Evolutionary conservation across 2,329 filamentous ascomycete species (phyloP).

Genomic region (Aspergillus ibericus): DNA sequence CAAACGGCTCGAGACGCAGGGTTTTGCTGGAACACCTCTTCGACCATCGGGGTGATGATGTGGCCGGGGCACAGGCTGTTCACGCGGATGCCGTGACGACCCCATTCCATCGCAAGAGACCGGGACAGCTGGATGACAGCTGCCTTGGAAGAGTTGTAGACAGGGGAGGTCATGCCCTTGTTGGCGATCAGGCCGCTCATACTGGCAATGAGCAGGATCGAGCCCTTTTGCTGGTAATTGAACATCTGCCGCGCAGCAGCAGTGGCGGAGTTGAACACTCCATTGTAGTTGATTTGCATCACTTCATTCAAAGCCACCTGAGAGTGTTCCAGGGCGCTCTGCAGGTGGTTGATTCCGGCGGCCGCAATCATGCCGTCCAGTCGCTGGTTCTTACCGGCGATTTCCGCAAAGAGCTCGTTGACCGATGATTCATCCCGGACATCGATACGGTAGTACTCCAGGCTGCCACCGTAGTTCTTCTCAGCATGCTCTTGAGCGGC

Average conservation of each 20-base stretch:
- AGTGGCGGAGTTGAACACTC: slow-evolving; percentile 51
- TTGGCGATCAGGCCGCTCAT: slow-evolving; percentile 55
- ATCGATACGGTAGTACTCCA: slow-evolving; percentile 51
- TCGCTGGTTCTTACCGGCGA: slow-evolving; percentile 36
- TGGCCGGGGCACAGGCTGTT: slow-evolving; percentile 57
- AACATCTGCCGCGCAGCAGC: slow-evolving; percentile 52
- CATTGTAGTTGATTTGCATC: slow-evolving; percentile 52
- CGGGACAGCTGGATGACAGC: slow-evolving; percentile 54
- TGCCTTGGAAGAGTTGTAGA: slow-evolving; percentile 58
- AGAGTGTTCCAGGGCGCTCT: slow-evolving; percentile 42
- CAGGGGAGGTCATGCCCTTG: slow-evolving; percentile 44
- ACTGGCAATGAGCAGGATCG: slow-evolving; percentile 52
- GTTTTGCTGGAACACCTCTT: slow-evolving; percentile 71
- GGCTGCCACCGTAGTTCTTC: slow-evolving; percentile 37
- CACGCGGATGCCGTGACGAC: slow-evolving; percentile 52
- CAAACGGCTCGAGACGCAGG: slow-evolving; percentile 58
- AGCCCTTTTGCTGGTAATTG: slow-evolving; percentile 49
- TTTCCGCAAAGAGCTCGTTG: slow-evolving; percentile 36
- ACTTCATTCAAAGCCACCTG: slow-evolving; percentile 45
- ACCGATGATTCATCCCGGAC: slow-evolving; percentile 43
- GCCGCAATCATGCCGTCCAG: slow-evolving; percentile 46
- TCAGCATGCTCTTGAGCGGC: slow-evolving; percentile 39
- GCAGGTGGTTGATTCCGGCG: slow-evolving; percentile 46
- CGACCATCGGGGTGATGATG: slow-evolving; percentile 71
- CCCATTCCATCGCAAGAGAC: slow-evolving; percentile 56